Evolutionary conservation across 495 filamentous ascomycete genomes (phyloP).

Genomic region (Neurospora sp.): DNA sequence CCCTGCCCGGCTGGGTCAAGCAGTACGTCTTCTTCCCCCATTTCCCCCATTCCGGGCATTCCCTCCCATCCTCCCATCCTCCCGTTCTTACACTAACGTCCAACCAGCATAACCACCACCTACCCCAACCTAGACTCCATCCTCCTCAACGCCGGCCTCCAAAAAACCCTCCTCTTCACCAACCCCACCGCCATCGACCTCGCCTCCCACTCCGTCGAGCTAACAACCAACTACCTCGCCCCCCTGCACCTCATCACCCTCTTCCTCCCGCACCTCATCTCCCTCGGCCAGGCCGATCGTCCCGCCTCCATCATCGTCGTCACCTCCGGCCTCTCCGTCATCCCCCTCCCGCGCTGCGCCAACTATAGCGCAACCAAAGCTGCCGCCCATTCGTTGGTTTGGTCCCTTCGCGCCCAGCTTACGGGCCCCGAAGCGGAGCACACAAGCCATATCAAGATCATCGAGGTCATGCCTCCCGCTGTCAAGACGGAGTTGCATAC

Average conservation of each 20-base stretch:
- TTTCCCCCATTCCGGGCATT: neutral
- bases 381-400: constrained; percentile 44
- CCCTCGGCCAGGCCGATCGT: neutral
- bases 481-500: constrained; percentile 57
- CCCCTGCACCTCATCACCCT: constrained; percentile 49
- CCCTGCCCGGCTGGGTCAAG: constrained; percentile 46
- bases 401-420: constrained; percentile 52
- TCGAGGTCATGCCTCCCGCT: constrained; percentile 57
- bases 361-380: constrained; percentile 53
- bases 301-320: constrained; percentile 31
- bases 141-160: constrained; percentile 49
- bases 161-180: constrained; percentile 49
- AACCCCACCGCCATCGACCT: constrained; percentile 49
- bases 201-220: constrained; percentile 39
- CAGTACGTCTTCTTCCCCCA: constrained; percentile 23
- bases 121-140: constrained; percentile 49
- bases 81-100: neutral
- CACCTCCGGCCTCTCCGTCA: constrained; percentile 43
- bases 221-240: constrained; percentile 59
- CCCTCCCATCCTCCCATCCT: neutral
- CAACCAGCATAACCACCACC: constrained; percentile 38
- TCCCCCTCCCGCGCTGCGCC: constrained; percentile 39
- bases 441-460: constrained; percentile 35
- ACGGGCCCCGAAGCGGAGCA: constrained; percentile 2
- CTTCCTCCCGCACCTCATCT: constrained; percentile 54